These are phyloP conservation scores for Lasiodiplodia citricola DNA, from an alignment of 2,329 filamentous ascomycete species.

Conservation along the genomic window DNA sequence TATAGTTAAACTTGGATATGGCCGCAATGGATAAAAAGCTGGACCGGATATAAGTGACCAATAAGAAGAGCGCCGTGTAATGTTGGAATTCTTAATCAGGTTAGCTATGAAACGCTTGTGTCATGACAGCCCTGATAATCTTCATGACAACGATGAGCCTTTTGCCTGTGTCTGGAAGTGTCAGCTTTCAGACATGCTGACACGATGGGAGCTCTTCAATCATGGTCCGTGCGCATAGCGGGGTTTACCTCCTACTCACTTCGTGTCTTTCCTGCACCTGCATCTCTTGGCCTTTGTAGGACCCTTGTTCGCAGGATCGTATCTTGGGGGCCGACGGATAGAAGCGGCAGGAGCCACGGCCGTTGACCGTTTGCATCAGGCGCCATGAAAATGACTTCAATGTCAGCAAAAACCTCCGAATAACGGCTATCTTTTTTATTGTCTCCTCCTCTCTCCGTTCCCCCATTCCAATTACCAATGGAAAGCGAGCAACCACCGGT, in stretches of 20 bases:
- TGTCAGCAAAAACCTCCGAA: neutral
- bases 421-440: neutral
- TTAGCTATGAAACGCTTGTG: too few relatives aligned
- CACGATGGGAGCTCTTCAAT: neutral
- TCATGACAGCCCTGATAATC: too few relatives aligned
- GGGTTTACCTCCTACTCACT: neutral
- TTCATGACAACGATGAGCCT: neutral
- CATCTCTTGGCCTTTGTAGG: neutral
- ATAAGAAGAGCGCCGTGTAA: too few relatives aligned
- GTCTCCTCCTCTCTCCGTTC: neutral
- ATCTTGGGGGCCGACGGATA: neutral
- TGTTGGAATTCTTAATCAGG: too few relatives aligned
- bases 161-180: neutral
- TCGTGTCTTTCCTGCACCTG: neutral
- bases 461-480: neutral
- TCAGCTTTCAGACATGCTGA: neutral
- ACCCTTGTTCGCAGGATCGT: neutral
- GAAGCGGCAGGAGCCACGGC: neutral
- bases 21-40: too few relatives aligned
- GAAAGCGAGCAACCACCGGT: constrained; percentile 31
- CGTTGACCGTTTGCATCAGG: neutral
- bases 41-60: too few relatives aligned
- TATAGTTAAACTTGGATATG: too few relatives aligned
- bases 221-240: neutral
- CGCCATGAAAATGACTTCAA: neutral